These are phyloP conservation scores for Cucumis cinereus DNA, from an alignment of 306 rosid species.

Conservation along the genomic window DNA sequence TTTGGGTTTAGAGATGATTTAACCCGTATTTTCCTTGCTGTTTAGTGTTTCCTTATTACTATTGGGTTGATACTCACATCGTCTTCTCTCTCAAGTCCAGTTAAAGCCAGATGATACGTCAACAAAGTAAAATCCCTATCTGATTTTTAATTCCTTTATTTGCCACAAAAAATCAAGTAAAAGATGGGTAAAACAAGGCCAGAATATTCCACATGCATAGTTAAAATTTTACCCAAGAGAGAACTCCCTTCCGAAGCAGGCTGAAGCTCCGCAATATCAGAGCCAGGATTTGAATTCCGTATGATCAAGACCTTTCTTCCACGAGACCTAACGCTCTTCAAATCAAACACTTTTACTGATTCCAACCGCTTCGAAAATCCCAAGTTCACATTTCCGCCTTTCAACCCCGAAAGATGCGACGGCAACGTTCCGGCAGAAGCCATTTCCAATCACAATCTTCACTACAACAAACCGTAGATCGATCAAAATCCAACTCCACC, in stretches of 20 bases:
- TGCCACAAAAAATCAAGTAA: not conserved
- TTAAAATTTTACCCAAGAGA: constrained; percentile 45
- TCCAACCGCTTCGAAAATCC: constrained; percentile 57
- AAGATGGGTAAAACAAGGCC: not conserved
- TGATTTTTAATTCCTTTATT: not conserved
- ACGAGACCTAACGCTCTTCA: constrained; percentile 35
- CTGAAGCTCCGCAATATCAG: constrained; percentile 73
- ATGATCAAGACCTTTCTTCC: constrained; percentile 52
- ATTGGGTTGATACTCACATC: not conserved
- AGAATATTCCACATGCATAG: not conserved
- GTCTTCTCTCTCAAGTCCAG: not conserved
- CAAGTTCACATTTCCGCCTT: constrained; percentile 47
- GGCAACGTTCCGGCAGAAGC: constrained; percentile 72
- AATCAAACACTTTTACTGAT: constrained; percentile 61
- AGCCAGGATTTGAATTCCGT: constrained; percentile 54
- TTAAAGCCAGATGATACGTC: not conserved
- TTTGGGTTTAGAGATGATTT: not conserved
- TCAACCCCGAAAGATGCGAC: constrained; percentile 45
- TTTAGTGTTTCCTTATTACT: not conserved
- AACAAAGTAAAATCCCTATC: not conserved
- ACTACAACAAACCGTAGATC: constrained; percentile 17
- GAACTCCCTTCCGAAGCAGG: constrained; percentile 82
- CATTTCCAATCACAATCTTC: constrained; percentile 41
- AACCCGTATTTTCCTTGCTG: not conserved
- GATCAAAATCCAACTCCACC: constrained; percentile 1